Conservation (phyloP, 257 asterid species). For the Sherardia arvensis region DNA sequence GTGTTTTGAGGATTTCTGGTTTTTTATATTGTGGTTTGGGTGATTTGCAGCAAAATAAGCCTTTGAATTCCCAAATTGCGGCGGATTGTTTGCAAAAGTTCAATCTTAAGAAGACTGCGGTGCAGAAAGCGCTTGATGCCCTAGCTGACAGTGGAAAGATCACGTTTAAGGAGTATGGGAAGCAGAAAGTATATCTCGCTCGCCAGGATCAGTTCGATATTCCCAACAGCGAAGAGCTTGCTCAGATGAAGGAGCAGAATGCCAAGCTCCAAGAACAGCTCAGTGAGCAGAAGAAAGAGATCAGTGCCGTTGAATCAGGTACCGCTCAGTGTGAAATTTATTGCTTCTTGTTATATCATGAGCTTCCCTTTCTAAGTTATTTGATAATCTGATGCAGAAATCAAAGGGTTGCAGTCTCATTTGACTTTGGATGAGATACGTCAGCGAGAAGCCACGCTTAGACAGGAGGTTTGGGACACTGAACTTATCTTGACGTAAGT, state of each 20-base stretch:
- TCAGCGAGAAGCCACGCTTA: slow-evolving; percentile 39
- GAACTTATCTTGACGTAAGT: background rate
- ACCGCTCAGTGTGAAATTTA: slow-evolving; percentile 7
- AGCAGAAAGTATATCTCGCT: slow-evolving; percentile 90
- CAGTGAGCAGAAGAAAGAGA: slow-evolving; percentile 44
- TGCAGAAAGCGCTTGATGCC: slow-evolving; percentile 44
- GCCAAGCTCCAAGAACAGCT: slow-evolving; percentile 60
- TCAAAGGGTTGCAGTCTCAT: slow-evolving; percentile 75
- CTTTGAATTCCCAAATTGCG: slow-evolving; percentile 43
- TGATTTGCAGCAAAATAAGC: slow-evolving; percentile 45
- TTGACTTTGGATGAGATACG: slow-evolving; percentile 73
- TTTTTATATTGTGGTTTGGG: background rate
- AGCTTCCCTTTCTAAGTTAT: background rate
- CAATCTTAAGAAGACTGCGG: slow-evolving; percentile 44
- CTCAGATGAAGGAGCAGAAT: slow-evolving; percentile 70
- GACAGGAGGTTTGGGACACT: slow-evolving; percentile 46
- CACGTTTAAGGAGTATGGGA: slow-evolving; percentile 82
- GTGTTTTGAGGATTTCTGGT: background rate
- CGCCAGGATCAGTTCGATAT: slow-evolving; percentile 92
- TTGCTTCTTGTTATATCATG: background rate
- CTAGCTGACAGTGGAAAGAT: slow-evolving; percentile 46
- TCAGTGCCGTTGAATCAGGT: slow-evolving; percentile 73
- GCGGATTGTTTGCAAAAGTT: slow-evolving; percentile 53
- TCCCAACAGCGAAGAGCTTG: slow-evolving; percentile 80
- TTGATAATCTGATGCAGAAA: slow-evolving; percentile 39